These are phyloP conservation scores for Gonium pectorale DNA, from an alignment of 139 green algal species.

Conservation along the genomic window DNA sequence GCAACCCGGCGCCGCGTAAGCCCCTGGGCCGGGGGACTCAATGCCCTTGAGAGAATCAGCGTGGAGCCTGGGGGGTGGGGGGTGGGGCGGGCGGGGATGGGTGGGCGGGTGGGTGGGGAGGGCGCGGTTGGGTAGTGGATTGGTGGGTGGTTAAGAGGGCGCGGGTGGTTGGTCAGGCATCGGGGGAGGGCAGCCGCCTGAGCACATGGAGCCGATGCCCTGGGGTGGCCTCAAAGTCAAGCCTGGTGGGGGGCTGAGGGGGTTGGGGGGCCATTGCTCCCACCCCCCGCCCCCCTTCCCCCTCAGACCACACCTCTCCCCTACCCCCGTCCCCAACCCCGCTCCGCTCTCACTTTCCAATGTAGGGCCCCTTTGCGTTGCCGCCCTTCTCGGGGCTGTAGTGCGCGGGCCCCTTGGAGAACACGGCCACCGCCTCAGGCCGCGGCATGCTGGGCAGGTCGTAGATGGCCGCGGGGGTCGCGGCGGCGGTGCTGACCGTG, in stretches of 20 bases:
- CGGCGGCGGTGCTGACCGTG: not conserved
- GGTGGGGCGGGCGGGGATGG: not conserved
- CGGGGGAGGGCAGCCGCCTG: too few relatives aligned
- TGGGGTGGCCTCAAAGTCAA: too few relatives aligned
- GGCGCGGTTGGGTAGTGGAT: not conserved
- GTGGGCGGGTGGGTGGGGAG: not conserved
- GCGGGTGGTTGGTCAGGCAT: too few relatives aligned
- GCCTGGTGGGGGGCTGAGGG: too few relatives aligned
- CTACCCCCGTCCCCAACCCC: too few relatives aligned
- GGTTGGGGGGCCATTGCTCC: too few relatives aligned
- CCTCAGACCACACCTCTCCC: too few relatives aligned
- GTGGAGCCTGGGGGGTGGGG: constrained; percentile 3
- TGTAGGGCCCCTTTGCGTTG: constrained; percentile 32
- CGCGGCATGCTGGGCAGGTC: not conserved
- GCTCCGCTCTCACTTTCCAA: not conserved
- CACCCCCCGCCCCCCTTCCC: too few relatives aligned
- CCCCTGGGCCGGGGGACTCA: constrained; percentile 27
- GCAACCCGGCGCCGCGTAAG: not conserved
- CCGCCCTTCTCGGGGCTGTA: constrained; percentile 28
- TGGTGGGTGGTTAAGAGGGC: not conserved
- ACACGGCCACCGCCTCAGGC: not conserved
- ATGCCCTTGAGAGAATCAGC: constrained; percentile 11
- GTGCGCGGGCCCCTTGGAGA: constrained; percentile 14
- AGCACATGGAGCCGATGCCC: too few relatives aligned
- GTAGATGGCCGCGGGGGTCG: constrained; percentile 3